These are phyloP conservation scores for Ceratopteris richardii DNA, from an alignment of 75 land plant genomes.

Conservation along the genomic window DNA sequence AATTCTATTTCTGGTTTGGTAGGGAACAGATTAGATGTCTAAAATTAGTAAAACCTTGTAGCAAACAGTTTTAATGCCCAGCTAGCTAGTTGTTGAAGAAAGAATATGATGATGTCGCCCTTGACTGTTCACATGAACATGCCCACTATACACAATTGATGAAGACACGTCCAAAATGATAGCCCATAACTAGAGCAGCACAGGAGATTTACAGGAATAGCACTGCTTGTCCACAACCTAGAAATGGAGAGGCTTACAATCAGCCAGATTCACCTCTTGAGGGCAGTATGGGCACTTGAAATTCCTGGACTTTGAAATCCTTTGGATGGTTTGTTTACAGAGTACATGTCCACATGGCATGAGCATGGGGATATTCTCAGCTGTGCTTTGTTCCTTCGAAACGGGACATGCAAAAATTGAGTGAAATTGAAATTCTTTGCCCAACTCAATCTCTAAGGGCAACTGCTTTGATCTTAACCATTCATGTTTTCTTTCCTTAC, in stretches of 20 bases:
- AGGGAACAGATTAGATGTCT: no score
- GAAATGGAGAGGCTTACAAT: constrained; percentile 34
- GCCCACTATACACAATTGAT: no score
- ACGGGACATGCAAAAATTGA: constrained; percentile 92
- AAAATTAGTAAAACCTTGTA: no score
- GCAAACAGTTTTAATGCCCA: no score
- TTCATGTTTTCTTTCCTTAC: constrained; percentile 60
- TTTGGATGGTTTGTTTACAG: constrained; percentile 72
- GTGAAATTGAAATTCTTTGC: constrained; percentile 75
- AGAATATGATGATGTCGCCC: no score
- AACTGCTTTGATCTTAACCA: constrained; percentile 79
- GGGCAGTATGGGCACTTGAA: constrained; percentile 98
- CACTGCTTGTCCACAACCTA: not conserved
- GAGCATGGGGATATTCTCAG: constrained; percentile 86
- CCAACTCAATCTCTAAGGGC: constrained; percentile 72
- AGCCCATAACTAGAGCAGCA: no score
- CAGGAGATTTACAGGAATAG: no score
- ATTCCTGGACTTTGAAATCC: constrained; percentile 55
- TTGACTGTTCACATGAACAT: no score
- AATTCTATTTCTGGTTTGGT: no score
- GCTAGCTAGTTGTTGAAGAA: no score
- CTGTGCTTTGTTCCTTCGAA: constrained; percentile 56
- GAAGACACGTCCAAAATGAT: no score
- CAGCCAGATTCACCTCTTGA: constrained; percentile 27
- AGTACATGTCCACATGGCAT: constrained; percentile 89